Base-by-base conservation (phyloP, 2,329 filamentous ascomycete species). In the Hypoxylon sp. region DNA sequence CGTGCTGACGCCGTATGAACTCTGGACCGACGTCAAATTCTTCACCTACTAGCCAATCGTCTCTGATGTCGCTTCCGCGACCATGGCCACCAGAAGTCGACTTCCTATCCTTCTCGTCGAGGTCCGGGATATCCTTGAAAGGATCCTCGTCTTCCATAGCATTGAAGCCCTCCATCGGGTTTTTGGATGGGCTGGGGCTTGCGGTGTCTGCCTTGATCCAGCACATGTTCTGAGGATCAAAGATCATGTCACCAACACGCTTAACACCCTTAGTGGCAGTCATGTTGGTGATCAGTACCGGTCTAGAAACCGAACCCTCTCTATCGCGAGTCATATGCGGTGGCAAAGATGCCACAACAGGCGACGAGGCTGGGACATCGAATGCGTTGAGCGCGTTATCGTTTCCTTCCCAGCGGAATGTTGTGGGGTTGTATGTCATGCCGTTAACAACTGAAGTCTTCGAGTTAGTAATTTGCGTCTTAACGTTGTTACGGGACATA, bases 21-120 rank as follows among this genome's bases (percentile, higher is more conserved):
- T 96, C 92, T 2, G 94, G 95, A 0, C 95, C 95, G 53, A 99
- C 92, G 72, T 99, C 95, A 69, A 99, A 99, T 73, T 99, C 95
- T 75, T 99, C 95, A 48, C 92, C 92, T 10, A 97, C 90, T 46
- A 91, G 85, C 83, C 91, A 94, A 70, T 93, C 89, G 68, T 92
- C 89, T 55, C 86, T 85, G 62, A 86, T 75, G 50, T 88, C 86
- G 67, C 83, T 87, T 66, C 79, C 78, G 17, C 84, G 83, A 41
- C 79, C 80, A 33, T 77, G 74, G 18, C 77, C 76, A 6, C 74
- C 75, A 9, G 83, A 80, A 6, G 80, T 79, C 10, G 76, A 75
- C 20, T 83, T 81, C 40, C 78, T 78, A 15, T 77, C 72, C 31
- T 77, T 80, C 58, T 97, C 94, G 63, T 94, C 90, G 3, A 97